Percentiles rank a stretch among this genome's conserved stretches.
Evolutionary conservation across 345 rosid genomes (phyloP).

Genomic region (Gossypium arboreum): DNA sequence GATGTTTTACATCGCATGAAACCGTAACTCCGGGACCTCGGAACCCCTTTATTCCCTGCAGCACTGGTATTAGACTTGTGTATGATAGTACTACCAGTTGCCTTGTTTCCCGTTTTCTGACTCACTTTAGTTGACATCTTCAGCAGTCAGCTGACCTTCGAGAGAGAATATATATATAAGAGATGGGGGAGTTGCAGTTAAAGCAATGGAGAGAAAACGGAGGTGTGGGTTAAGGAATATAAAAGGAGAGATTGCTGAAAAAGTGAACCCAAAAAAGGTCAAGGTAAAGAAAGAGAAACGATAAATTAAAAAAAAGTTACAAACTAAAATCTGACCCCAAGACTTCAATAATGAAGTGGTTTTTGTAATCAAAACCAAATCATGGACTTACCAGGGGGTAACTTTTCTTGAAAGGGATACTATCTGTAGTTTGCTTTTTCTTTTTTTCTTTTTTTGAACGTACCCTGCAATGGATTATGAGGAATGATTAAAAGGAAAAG

Average conservation of each 20-base stretch:
- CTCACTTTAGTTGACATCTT: conserved; percentile 33
- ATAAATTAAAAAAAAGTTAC: neutral
- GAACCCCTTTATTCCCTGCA: conserved; percentile 20
- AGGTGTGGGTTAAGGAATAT: neutral
- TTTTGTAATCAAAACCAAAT: conserved; percentile 7
- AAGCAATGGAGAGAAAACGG: neutral
- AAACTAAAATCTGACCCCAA: conserved; percentile 5
- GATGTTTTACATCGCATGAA: conserved; percentile 46
- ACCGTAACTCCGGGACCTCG: conserved; percentile 34
- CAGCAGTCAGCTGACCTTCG: neutral
- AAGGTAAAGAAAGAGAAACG: neutral
- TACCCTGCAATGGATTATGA: neutral
- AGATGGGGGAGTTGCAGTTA: conserved; percentile 11
- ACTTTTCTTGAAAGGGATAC: neutral
- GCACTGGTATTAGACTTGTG: conserved; percentile 3
- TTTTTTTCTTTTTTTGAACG: neutral
- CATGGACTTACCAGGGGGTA: neutral
- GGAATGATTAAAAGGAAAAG: neutral
- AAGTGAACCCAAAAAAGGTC: conserved; percentile 7
- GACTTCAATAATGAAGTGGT: conserved; percentile 13
- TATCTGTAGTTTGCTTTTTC: neutral
- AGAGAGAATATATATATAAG: neutral
- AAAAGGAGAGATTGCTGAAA: conserved; percentile 13
- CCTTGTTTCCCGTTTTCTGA: conserved; percentile 14
- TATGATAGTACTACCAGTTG: conserved; percentile 10